Base-by-base conservation (phyloP, 768 basidiomycete genomes). In the Sarcodon aspratus region DNA sequence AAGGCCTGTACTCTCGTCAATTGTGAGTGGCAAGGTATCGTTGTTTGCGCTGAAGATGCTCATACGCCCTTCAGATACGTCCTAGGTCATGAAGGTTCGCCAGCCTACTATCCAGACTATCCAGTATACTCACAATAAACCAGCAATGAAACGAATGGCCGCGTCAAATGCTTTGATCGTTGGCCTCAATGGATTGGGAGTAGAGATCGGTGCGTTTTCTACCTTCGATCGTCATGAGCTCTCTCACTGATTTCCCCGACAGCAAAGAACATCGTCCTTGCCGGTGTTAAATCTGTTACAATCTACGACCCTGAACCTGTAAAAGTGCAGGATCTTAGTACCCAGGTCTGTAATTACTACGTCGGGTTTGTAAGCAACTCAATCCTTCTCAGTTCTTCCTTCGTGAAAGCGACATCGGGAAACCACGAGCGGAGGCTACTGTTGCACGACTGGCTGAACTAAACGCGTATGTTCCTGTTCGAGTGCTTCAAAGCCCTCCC, bases 101-200 rank as follows among this genome's bases (percentile, higher is more conserved):
- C 48, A 42, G 47, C 10, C 31, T 4, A 10, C 46, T 31, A 42
- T 33, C 33, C 9, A 13, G 40, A 9, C 5, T 8, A 17, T 42
- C 45, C 38, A 10, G 46, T 44, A 44, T 33, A 1, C 9, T 48
- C 21, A 36, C 34, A 7, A n/a, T 34, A 3, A 12, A 43, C n/a
- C 56, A 97, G 95, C 95, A 42, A 98, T 98, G 96, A 96, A 96
- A 75, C 85, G 83, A 61, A 98, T 99, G 96, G 95, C 96, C 7
- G 73, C 78, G 12, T 97, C 94, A 35, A 96, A 96, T 61, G 86
- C 98, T 37, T 78, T 99, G 53, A 80, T 99, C 54, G 82, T 96
- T 43, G 96, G 96, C 9, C 67, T 92, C 61, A 83, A 85, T 50
- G 96, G 96, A 48, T 67, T 99, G 50, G 95, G 96, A 42, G 89